Base-by-base conservation (phyloP, 2,329 filamentous ascomycete genomes). In the Trichoderma asperellum region DNA sequence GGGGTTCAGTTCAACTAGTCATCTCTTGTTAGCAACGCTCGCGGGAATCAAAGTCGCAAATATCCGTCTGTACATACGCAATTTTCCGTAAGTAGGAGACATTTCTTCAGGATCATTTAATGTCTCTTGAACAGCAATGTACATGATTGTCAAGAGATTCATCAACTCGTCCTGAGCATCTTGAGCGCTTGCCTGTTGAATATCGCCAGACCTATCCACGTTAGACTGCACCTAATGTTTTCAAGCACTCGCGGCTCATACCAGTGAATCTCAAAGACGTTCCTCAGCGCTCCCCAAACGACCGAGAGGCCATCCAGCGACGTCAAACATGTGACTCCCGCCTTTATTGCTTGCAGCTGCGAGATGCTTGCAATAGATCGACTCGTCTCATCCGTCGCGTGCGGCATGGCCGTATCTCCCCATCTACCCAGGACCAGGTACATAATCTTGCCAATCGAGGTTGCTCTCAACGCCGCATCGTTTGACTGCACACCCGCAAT, bases 361-460 rank as follows among this genome's bases (percentile, higher is more conserved):
- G 80, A 78, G n/a, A 80, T 76, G 18, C 85, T 86, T 18, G 88
- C 88, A 56, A 85, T 84, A 5, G 83, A 84, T 55, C 83, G 82
- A 55, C 81, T 75, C 75, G 83, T 72, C 64, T 81, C 76, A 77
- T 82, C 74, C 70, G 77, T 76, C 68, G 73, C 81, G 77, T 69
- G 83, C 73, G 69, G 79, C 76, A 88, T 86, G 37, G 89, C 90
- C 12, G 89, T 92, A 60, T 89, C 84, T 3, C 85, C 86, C 92
- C 92, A 94, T 43, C 89, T 83, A 1, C 92, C 92, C 5, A 92
- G 84, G 16, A 91, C 81, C 32, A 92, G 78, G 74, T 91, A 90
- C 4, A 88, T 79, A 56, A 90, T 77, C 57, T 84, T 85, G 40
- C 86, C 86, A 37, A 91, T 82, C 16, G 84, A 85, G 60, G 85